Evolutionary conservation across 192 early-diverging fungal genomes (phyloP).

Genomic region (Powellomyces hirtus): DNA sequence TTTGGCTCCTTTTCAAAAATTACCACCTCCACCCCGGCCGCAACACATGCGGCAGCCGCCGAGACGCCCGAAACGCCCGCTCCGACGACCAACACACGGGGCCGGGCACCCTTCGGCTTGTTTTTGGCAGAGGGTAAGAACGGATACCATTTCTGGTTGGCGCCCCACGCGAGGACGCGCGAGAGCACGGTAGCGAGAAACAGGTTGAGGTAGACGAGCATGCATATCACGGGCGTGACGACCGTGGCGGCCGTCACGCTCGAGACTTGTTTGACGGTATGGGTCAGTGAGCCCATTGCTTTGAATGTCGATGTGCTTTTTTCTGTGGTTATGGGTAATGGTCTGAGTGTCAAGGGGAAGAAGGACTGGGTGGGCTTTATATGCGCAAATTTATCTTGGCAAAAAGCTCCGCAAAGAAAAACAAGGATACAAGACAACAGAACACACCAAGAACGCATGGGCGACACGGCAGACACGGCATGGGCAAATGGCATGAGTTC

Average conservation of each 20-base stretch:
- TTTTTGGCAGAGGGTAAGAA: not conserved
- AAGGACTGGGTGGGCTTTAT: too few species aligned
- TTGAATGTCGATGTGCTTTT: too few species aligned
- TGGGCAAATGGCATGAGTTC: too few species aligned
- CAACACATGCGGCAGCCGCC: conserved; percentile 12
- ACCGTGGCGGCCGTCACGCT: not conserved
- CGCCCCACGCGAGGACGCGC: conserved; percentile 11
- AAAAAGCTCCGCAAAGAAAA: too few species aligned
- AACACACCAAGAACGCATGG: too few species aligned
- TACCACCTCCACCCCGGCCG: conserved; percentile 13
- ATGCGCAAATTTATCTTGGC: too few species aligned
- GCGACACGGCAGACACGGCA: too few species aligned
- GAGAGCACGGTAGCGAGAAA: conserved; percentile 6
- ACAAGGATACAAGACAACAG: too few species aligned
- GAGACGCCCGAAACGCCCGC: conserved; percentile 18
- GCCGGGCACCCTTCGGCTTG: not conserved
- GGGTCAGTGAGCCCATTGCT: not conserved
- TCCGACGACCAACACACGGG: conserved; percentile 17
- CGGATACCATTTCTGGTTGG: conserved; percentile 6
- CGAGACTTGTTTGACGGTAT: not conserved
- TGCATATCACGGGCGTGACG: not conserved
- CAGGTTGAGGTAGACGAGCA: conserved; percentile 18
- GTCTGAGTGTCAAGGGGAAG: too few species aligned
- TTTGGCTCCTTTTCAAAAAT: conserved; percentile 7
- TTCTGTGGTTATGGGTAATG: too few species aligned